Evolutionary conservation across 108 stramenopile species (phyloP).

Genomic region (Skeletonema potamos): DNA sequence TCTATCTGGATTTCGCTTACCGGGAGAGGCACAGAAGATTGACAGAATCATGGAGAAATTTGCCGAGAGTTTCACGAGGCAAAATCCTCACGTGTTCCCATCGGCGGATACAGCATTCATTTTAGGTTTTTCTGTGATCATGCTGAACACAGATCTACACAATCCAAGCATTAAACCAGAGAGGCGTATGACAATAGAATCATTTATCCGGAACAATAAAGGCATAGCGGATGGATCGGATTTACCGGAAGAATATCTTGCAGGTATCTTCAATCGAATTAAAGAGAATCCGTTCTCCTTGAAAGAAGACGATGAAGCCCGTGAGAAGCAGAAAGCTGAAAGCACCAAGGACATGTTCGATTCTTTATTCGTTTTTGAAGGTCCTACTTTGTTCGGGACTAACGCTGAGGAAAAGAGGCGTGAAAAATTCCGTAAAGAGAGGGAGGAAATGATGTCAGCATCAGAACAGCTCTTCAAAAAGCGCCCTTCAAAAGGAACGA

Average conservation of each 20-base stretch:
- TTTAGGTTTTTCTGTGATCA: constrained; percentile 98
- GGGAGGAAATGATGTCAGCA: constrained; percentile 91
- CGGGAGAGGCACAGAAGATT: constrained; percentile 99
- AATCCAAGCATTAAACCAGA: constrained; percentile 96
- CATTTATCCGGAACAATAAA: constrained; percentile 92
- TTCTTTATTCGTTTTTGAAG: constrained; percentile 71
- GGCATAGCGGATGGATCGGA: constrained; percentile 96
- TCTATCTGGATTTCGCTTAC: constrained; percentile 95
- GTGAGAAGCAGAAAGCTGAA: constrained; percentile 57
- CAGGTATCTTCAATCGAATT: constrained; percentile 94
- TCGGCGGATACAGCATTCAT: constrained; percentile 98
- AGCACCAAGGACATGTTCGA: constrained; percentile 48
- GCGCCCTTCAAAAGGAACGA: constrained; percentile 32
- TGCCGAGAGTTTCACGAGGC: constrained; percentile 91
- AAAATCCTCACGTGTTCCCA: constrained; percentile 91
- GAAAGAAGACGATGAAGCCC: constrained; percentile 94
- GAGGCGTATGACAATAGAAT: constrained; percentile 92
- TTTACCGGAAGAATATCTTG: constrained; percentile 88
- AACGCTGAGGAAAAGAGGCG: constrained; percentile 73
- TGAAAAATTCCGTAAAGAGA: constrained; percentile 88
- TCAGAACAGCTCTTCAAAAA: constrained; percentile 74
- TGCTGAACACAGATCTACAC: constrained; percentile 99
- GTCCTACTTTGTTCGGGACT: constrained; percentile 55
- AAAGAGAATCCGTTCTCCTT: constrained; percentile 91
- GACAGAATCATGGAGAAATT: constrained; percentile 99